Base-by-base conservation (phyloP, 441 rosid species). In the Mallotus japonicus region DNA sequence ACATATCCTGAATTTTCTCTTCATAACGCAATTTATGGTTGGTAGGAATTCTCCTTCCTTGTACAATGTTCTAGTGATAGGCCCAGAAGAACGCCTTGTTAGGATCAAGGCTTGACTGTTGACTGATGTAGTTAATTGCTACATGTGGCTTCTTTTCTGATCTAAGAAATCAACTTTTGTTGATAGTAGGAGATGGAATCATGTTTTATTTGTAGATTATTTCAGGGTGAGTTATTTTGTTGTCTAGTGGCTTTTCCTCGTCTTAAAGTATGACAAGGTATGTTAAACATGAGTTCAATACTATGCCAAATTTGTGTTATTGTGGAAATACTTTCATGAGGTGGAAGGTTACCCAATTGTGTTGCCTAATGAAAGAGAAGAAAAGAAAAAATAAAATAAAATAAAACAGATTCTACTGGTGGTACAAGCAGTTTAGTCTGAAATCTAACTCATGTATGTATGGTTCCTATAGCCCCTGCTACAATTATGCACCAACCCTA, bases 1-100 rank as follows among this genome's bases (percentile, higher is more conserved):
- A 46, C 61, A 64, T 70, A 19, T 44, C 57, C 55, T 13, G 69
- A 5, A 53, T 40, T 28, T 65, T 57, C 16, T 57, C 15, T 65
- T 15, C 15, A 54, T 62, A 55, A 8, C 51, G 10, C n/a, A 55
- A 34, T 7, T 10, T 37, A 37, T 49, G 20, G 44, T 47, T 22
- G 15, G 37, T 50, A 17, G 19, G 56, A 47, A 19, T 60, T 34
- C 4, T 65, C 17, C 24, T 59, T 24, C 65, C 49, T 60, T 5
- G 0, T 46, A 44, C 32, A 10, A 34, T 50, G 4, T 10, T 28
- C n/a, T 24, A 46, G 46, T 73, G 70, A 42, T 11, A 40, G 17
- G 7, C 50, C 53, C 10, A 5, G 69, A 20, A n/a, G 19, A 6
- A 66, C 13, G 34, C 37, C 47, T 47, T 14, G 71, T 58, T 14